phyloP scores from a whole-genome alignment of 1,139 yeast genomes.

The Magnusiomyces clavatus region DNA sequence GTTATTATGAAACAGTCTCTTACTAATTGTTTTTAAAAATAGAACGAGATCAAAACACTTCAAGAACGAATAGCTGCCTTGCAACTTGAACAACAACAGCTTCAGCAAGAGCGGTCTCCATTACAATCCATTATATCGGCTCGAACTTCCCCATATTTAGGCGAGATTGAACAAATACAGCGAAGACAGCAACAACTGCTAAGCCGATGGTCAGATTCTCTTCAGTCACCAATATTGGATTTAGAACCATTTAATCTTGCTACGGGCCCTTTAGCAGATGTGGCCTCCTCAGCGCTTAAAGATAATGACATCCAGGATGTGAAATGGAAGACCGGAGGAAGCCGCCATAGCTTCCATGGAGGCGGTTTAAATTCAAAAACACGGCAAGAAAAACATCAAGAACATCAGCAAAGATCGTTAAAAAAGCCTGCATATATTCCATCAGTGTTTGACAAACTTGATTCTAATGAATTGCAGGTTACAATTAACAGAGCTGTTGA shows the following conservation, averaged over 20 bases:
- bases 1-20: neutral
- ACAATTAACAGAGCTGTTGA: neutral
- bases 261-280: neutral
- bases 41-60: neutral
- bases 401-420: too few species aligned
- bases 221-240: neutral
- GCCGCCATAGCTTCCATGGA: too few species aligned
- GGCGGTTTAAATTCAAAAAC: too few species aligned
- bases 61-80: neutral
- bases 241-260: neutral
- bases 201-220: neutral
- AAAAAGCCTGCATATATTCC: too few species aligned
- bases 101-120: neutral
- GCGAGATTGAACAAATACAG: neutral
- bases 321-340: too few species aligned
- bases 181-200: neutral
- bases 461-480: neutral
- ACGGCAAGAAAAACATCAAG: too few species aligned
- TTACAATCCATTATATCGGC: constrained; percentile 1
- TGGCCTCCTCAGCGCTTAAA: neutral
- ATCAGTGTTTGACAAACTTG: too few species aligned
- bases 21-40: neutral
- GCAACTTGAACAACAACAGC: neutral
- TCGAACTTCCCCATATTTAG: neutral
- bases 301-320: too few species aligned